Evolutionary conservation across 2,329 filamentous ascomycete genomes (phyloP).

Genomic region (Sporothrix schenckii): DNA sequence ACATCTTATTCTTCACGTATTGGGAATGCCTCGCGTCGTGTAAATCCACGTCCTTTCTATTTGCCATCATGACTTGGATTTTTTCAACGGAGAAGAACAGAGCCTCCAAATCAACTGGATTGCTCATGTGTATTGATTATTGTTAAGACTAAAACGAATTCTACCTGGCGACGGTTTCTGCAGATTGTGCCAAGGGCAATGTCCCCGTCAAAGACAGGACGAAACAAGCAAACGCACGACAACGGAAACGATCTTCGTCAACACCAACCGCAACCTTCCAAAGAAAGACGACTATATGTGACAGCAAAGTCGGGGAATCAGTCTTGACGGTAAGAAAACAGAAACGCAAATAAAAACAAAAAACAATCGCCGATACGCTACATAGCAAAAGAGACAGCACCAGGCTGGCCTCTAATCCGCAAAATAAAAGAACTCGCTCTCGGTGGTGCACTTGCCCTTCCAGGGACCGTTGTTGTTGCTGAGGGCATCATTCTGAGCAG

Average conservation of each 20-base stretch:
- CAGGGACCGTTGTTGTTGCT: neutral
- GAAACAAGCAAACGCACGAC: neutral
- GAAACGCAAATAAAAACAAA: neutral
- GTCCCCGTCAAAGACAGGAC: neutral
- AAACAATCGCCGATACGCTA: neutral
- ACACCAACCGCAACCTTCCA: neutral
- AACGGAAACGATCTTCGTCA: neutral
- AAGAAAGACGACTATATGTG: neutral
- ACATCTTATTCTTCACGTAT: neutral
- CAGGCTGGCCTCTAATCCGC: slow-evolving; percentile 8
- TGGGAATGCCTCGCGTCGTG: slow-evolving; percentile 15
- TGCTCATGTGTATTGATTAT: neutral
- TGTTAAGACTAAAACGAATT: neutral
- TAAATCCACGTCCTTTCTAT: neutral
- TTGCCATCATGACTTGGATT: neutral
- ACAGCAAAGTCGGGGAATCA: neutral
- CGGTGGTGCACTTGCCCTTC: neutral
- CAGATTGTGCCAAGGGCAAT: no score
- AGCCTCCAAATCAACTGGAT: slow-evolving; percentile 23
- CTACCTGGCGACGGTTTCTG: neutral
- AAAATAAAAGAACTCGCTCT: slow-evolving; percentile 20
- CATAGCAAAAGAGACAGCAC: slow-evolving; percentile 6
- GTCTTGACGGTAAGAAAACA: neutral
- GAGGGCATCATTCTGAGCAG: neutral
- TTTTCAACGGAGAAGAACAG: neutral